phyloP scores from a whole-genome alignment of 1,139 yeast genomes.

The Yarrowia galli region DNA sequence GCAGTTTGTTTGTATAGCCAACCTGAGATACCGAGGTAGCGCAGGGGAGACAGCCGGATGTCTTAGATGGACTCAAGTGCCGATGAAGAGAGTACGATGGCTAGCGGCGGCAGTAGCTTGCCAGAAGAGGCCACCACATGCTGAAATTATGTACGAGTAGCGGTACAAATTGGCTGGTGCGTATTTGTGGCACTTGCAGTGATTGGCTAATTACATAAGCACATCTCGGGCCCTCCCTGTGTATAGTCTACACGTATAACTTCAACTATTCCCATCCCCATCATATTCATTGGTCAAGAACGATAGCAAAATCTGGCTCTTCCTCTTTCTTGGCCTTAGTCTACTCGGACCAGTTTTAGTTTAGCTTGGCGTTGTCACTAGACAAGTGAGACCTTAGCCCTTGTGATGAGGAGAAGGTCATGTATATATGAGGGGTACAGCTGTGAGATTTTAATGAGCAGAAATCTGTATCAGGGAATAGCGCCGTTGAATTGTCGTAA shows the following conservation, averaged over 20 bases:
- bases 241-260: neutral
- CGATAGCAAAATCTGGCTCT: neutral
- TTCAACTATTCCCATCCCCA: neutral
- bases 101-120: neutral
- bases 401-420: neutral
- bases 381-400: neutral
- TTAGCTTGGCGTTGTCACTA: constrained; percentile 19
- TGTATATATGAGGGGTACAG: neutral
- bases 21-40: constrained; percentile 11
- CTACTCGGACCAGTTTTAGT: constrained; percentile 28
- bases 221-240: neutral
- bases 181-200: neutral
- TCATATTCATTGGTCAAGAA: neutral
- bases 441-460: too few species aligned
- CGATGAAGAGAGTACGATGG: neutral
- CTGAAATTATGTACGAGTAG: neutral
- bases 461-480: too few species aligned
- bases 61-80: constrained; percentile 2
- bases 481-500: neutral
- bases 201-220: neutral
- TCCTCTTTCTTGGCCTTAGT: constrained; percentile 1
- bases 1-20: neutral
- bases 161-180: neutral
- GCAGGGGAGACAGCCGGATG: neutral
- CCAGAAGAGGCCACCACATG: neutral